Evolutionary conservation across 192 early-diverging fungal genomes (phyloP).

Genomic region (Mortierella hygrophila): DNA sequence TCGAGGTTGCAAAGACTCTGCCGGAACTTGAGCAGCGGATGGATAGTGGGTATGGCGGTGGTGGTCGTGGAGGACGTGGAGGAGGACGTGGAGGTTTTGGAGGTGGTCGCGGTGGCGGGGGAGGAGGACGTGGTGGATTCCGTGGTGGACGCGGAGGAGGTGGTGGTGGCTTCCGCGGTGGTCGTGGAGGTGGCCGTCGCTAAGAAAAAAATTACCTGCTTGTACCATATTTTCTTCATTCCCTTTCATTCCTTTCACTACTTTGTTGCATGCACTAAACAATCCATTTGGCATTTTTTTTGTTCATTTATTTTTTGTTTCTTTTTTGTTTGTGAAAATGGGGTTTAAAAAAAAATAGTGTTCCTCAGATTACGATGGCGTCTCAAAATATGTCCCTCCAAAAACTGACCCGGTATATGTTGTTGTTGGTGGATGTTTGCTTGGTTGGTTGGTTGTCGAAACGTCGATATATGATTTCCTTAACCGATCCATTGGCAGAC

Average conservation of each 20-base stretch:
- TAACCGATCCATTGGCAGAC: constrained; percentile 65
- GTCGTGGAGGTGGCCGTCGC: constrained; percentile 39
- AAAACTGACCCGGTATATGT: constrained; percentile 3
- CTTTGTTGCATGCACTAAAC: constrained; percentile 12
- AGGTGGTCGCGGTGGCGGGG: constrained; percentile 54
- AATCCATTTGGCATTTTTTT: neutral
- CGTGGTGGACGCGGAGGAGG: constrained; percentile 58
- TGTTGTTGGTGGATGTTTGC: neutral
- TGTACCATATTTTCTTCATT: neutral
- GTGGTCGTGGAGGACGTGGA: constrained; percentile 63
- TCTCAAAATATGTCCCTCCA: neutral
- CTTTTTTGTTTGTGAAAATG: neutral
- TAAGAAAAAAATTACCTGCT: constrained; percentile 8
- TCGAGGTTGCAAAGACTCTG: constrained; percentile 79
- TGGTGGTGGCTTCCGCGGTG: constrained; percentile 37
- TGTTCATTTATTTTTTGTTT: constrained; percentile 1
- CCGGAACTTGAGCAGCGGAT: constrained; percentile 83
- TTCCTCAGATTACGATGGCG: neutral
- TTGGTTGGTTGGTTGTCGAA: neutral
- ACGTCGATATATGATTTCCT: neutral
- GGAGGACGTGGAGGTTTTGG: constrained; percentile 55
- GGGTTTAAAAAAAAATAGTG: neutral
- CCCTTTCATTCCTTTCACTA: neutral
- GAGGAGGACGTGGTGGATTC: constrained; percentile 58
- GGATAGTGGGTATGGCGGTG: constrained; percentile 57